phyloP scores from a whole-genome alignment of 176 grass and related monocot species.

The Cenchrus americanus region DNA sequence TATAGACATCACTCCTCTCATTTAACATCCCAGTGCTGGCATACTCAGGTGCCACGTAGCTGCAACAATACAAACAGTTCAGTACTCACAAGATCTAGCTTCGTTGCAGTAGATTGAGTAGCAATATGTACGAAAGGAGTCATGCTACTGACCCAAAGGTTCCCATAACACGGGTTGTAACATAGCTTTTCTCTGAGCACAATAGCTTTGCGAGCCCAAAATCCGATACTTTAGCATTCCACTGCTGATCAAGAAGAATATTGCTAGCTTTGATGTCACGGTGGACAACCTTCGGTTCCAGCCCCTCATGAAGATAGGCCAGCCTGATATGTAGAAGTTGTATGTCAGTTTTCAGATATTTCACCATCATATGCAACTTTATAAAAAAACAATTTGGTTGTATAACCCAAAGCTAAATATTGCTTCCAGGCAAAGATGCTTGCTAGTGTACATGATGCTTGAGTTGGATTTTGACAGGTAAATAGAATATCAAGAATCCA shows the following conservation, averaged over 20 bases:
- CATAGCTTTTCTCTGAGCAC: slow-evolving; percentile 85
- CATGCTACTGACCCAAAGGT: slow-evolving; percentile 82
- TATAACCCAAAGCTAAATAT: slow-evolving; percentile 35
- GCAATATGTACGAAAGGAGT: neutral
- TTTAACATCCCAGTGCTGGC: slow-evolving; percentile 98
- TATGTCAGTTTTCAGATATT: slow-evolving; percentile 11
- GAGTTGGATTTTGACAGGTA: slow-evolving; percentile 35
- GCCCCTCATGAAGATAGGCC: slow-evolving; percentile 94
- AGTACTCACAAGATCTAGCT: slow-evolving; percentile 24
- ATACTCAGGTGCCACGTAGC: slow-evolving; percentile 94
- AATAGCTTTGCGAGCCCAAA: slow-evolving; percentile 96
- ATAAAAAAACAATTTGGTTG: neutral
- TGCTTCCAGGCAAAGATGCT: slow-evolving; percentile 46
- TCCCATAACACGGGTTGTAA: slow-evolving; percentile 98
- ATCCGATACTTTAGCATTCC: slow-evolving; percentile 91
- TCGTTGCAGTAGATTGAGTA: slow-evolving; percentile 1
- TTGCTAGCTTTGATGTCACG: slow-evolving; percentile 98
- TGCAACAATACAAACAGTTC: slow-evolving; percentile 43
- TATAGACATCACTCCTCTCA: slow-evolving; percentile 95
- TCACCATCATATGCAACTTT: slow-evolving; percentile 17
- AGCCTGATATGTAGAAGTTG: slow-evolving; percentile 56
- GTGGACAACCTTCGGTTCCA: slow-evolving; percentile 96
- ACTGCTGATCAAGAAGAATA: slow-evolving; percentile 87
- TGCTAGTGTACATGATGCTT: slow-evolving; percentile 44
- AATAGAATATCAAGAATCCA: slow-evolving; percentile 8